Base-by-base conservation (phyloP, 495 filamentous ascomycete species). In the Penicillium canescens region DNA sequence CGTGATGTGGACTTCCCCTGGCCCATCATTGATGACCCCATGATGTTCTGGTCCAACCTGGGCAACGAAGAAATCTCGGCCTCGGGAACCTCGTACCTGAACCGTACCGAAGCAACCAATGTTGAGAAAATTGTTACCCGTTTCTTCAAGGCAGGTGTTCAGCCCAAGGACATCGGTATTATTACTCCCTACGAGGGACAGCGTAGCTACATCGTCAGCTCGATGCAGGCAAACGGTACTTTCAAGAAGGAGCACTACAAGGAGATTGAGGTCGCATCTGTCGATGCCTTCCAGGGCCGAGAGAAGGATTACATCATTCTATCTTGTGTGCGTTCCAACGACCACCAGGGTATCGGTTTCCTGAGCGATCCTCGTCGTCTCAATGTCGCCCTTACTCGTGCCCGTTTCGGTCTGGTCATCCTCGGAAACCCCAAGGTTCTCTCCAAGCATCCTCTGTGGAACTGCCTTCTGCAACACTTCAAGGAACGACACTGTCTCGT, bases 31-130 rank as follows among this genome's bases (percentile, higher is more conserved):
- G 95, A 98, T 59, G 87, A 85, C 52, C 94, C 94, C 8, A 99
- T 99, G 94, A 98, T 98, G 94, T 99, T 99, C 77, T 99, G 94
- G 94, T 95, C 92, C 7, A 98, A 98, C 66, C 76, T 97, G 40
- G 94, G 94, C 47, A 96, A 94, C 52, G 94, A 99, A 67, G 94
- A 99, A 68, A 98, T 99, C 48, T 96, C 92, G 39, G 94, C 95
- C 1, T 96, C 91, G 9, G 95, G 94, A 62, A 99, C 95, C 1
- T 97, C 93, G 8, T 99, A 98, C 65, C 85, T 99, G 44, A 99
- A 99, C 68, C 88, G 94, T 42, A 98, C 95, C 3, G 94, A 99
- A 67, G 91, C 94, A 8, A 87, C 90, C 9, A 98, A 98, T 59
- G 95, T 98, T 35, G 94, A 98, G 73, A 98, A 98, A 77, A 92